phyloP scores from a whole-genome alignment of 108 stramenopile species.

The Epithemia pelagica region DNA sequence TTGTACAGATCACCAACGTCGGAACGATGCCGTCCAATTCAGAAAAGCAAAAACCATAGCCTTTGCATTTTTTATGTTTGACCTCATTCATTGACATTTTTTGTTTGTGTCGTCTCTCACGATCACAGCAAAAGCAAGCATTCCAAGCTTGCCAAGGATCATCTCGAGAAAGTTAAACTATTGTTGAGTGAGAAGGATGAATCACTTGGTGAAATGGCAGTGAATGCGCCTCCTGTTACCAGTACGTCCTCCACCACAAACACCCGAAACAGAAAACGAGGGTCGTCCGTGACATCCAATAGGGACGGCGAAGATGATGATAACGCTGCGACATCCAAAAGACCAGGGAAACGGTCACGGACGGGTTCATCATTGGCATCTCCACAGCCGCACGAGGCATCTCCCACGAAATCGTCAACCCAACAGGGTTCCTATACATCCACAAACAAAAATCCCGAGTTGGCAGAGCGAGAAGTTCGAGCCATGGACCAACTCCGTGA shows the following conservation, averaged over 20 bases:
- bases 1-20: too few species aligned
- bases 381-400: neutral
- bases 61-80: too few species aligned
- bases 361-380: neutral
- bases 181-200: constrained; percentile 65
- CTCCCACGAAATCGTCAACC: constrained; percentile 3
- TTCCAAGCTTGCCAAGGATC: constrained; percentile 42
- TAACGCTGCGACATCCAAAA: constrained; percentile 18
- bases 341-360: neutral
- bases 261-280: neutral
- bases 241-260: too few species aligned
- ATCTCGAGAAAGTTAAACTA: constrained; percentile 45
- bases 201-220: constrained; percentile 45
- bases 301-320: neutral
- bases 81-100: too few species aligned
- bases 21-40: neutral
- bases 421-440: constrained; percentile 1
- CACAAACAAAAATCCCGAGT: constrained; percentile 9
- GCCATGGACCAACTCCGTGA: constrained; percentile 49
- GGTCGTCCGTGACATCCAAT: neutral
- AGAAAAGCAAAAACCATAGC: too few species aligned
- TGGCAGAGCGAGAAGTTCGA: constrained; percentile 63
- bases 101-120: too few species aligned
- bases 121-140: constrained; percentile 69
- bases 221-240: constrained; percentile 26